Evolutionary conservation across 768 basidiomycete genomes (phyloP).

Genomic region (Phaffia australis): DNA sequence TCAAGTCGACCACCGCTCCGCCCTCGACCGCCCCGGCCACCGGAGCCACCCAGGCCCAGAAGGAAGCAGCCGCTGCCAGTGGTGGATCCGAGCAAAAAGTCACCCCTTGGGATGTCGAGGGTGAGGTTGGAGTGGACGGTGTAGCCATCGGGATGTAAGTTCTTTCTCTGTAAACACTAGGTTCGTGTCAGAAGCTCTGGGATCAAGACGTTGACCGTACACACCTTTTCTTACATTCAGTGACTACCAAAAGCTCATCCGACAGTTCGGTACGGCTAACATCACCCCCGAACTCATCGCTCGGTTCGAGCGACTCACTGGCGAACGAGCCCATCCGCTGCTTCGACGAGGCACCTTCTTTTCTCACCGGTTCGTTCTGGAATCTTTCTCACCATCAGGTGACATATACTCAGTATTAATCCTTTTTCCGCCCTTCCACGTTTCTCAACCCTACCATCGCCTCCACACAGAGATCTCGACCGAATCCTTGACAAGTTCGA

Average conservation of each 20-base stretch:
- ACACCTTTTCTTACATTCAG: slow-evolving; percentile 43
- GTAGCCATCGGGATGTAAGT: slow-evolving; percentile 50
- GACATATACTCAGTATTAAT: slow-evolving; percentile 11
- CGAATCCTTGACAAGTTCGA: slow-evolving; percentile 90
- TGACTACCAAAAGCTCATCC: slow-evolving; percentile 90
- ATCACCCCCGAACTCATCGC: slow-evolving; percentile 66
- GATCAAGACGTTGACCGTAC: too few relatives aligned
- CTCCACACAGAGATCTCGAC: slow-evolving; percentile 64
- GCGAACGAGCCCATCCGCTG: slow-evolving; percentile 73
- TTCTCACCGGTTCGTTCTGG: slow-evolving; percentile 69
- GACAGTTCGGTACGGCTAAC: slow-evolving; percentile 81
- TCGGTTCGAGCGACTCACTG: slow-evolving; percentile 84
- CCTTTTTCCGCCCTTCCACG: background rate
- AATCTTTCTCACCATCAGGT: background rate
- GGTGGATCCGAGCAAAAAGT: slow-evolving; percentile 55
- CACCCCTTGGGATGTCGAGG: slow-evolving; percentile 97
- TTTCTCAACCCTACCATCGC: background rate
- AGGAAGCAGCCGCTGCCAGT: slow-evolving; percentile 3
- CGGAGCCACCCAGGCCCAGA: background rate
- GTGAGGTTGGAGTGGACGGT: slow-evolving; percentile 74
- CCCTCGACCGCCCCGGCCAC: slow-evolving; percentile 14
- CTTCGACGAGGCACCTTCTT: slow-evolving; percentile 91
- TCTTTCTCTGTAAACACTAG: background rate
- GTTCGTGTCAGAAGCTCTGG: background rate
- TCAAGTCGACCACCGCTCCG: slow-evolving; percentile 15